phyloP scores from a whole-genome alignment of 2,329 filamentous ascomycete species.

The Fusarium setosum region DNA sequence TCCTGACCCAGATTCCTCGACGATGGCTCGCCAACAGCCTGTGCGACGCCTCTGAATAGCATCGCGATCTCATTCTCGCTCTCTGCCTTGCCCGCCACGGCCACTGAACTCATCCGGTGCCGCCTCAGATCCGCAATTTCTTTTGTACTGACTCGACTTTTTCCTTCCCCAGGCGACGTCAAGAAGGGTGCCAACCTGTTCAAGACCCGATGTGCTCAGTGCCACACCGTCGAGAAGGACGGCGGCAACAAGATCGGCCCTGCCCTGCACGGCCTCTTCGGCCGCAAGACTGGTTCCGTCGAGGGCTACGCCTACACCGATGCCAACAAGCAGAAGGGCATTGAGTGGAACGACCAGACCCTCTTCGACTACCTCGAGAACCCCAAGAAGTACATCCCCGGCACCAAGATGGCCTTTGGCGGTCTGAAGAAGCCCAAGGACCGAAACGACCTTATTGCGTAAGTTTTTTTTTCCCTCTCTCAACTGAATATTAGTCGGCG shows the following conservation, averaged over 20 bases:
- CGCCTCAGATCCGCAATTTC: not conserved
- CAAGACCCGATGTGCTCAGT: slow-evolving; percentile 99
- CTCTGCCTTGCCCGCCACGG: not conserved
- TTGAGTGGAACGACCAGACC: slow-evolving; percentile 87
- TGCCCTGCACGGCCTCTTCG: slow-evolving; percentile 96
- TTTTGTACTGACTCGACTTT: slow-evolving; percentile 43
- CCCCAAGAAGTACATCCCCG: slow-evolving; percentile 99
- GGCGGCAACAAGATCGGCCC: slow-evolving; percentile 99
- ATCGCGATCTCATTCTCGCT: slow-evolving; percentile 2
- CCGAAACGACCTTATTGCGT: slow-evolving; percentile 98
- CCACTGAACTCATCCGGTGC: not conserved
- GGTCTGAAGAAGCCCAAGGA: slow-evolving; percentile 99
- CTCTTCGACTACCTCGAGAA: slow-evolving; percentile 99
- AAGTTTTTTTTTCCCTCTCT: slow-evolving; percentile 55
- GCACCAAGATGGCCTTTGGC: slow-evolving; percentile 99
- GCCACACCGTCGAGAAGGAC: slow-evolving; percentile 92
- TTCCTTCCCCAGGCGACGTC: slow-evolving; percentile 88
- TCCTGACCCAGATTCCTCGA: slow-evolving; percentile 26
- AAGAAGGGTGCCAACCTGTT: slow-evolving; percentile 99
- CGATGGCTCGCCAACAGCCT: slow-evolving; percentile 23
- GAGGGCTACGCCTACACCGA: slow-evolving; percentile 98
- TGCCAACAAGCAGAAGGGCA: slow-evolving; percentile 98
- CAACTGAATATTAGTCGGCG: not conserved
- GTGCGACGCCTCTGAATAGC: slow-evolving; percentile 5
- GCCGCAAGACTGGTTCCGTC: slow-evolving; percentile 92